Percentiles rank a stretch among this genome's conserved stretches.
phyloP scores from a whole-genome alignment of 129 eudicot genomes.

The Chrysanthemum lavandulifolium region DNA sequence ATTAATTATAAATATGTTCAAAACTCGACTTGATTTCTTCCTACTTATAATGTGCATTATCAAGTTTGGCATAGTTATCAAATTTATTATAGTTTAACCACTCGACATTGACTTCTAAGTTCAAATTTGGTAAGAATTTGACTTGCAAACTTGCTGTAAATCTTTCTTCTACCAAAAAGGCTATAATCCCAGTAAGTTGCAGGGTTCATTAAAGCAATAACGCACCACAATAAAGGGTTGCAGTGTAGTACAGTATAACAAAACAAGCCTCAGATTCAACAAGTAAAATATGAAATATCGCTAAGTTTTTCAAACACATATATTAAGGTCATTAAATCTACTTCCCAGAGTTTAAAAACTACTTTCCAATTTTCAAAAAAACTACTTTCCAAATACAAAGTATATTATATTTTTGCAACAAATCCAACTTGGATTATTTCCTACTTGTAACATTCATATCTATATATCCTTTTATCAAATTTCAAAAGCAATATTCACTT shows the following conservation, averaged over 20 bases:
- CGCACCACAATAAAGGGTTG: not conserved
- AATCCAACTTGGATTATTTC: slow-evolving; percentile 12
- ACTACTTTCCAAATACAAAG: slow-evolving; percentile 17
- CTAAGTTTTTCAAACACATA: slow-evolving; percentile 10
- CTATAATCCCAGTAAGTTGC: slow-evolving; percentile 6
- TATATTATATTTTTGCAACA: not conserved
- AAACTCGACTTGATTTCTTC: slow-evolving; percentile 3
- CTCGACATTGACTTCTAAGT: not conserved
- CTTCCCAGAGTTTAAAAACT: too few relatives aligned
- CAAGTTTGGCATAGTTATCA: slow-evolving; percentile 4
- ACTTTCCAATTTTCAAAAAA: too few relatives aligned
- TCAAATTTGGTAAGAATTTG: slow-evolving; percentile 11
- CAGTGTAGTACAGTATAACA: slow-evolving; percentile 21
- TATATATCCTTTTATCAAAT: not conserved
- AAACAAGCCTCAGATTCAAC: slow-evolving; percentile 9
- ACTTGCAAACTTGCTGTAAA: slow-evolving; percentile 17
- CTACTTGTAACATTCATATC: not conserved
- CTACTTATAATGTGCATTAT: not conserved
- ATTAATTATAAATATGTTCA: not conserved
- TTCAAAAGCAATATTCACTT: not conserved
- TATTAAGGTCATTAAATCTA: slow-evolving; percentile 12
- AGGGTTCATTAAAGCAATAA: slow-evolving; percentile 20
- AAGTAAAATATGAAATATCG: slow-evolving; percentile 4
- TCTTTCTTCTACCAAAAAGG: slow-evolving; percentile 19
- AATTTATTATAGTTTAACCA: not conserved